A percentile compares a stretch with the other conserved stretches of the same genome.
Conservation (phyloP, 331 rosid species). For the Prunus yedoensis region DNA sequence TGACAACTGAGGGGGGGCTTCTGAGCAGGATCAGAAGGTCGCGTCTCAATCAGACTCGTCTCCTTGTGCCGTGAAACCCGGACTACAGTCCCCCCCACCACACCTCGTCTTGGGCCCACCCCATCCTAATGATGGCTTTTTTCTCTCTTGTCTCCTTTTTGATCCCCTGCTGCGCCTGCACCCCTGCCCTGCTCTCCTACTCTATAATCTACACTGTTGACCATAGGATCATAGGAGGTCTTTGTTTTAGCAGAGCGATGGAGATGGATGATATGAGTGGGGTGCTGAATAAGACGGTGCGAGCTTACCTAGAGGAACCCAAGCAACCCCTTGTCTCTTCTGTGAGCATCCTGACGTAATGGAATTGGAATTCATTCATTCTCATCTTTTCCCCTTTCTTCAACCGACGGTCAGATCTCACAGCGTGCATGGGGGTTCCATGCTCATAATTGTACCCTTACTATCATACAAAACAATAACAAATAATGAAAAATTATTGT, state of each 20-base stretch:
- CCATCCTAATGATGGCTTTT: background rate
- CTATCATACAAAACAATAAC: background rate
- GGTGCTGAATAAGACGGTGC: background rate
- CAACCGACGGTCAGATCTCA: slow-evolving; percentile 15
- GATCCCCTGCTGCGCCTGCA: background rate
- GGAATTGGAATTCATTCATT: background rate
- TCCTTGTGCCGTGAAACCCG: slow-evolving; percentile 57
- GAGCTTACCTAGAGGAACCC: background rate
- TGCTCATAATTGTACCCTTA: background rate
- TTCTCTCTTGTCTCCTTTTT: background rate
- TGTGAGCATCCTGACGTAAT: slow-evolving; percentile 5
- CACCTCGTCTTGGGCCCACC: background rate
- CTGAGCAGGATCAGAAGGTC: slow-evolving; percentile 28
- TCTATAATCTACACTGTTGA: background rate
- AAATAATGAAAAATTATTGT: too few species aligned
- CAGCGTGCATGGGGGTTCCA: background rate
- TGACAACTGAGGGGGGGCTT: slow-evolving; percentile 19
- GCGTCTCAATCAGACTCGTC: slow-evolving; percentile 53
- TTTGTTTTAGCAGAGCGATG: background rate
- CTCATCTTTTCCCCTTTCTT: background rate
- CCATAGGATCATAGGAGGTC: too few species aligned
- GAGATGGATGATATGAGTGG: background rate
- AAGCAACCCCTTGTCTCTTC: background rate
- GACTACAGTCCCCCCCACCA: slow-evolving; percentile 46
- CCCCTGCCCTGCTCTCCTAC: background rate